A percentile compares a stretch with the other conserved stretches of the same genome.
Conservation (phyloP, 441 rosid genomes). For the Melastoma candidum region DNA sequence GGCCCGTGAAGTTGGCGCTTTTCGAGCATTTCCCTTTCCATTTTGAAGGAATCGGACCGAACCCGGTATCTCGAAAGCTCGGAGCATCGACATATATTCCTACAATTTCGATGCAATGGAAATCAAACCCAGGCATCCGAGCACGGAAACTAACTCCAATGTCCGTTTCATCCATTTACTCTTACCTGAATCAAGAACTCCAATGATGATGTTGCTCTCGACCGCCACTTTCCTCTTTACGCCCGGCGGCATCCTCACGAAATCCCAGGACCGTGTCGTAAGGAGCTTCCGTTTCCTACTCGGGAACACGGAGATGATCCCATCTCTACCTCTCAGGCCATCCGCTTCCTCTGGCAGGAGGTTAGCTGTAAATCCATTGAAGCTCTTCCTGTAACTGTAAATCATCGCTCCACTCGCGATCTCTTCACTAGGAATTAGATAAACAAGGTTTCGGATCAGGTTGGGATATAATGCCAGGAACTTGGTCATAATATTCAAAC, state of each 20-base stretch:
- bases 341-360: slow-evolving; percentile 68
- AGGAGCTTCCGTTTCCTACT: slow-evolving; percentile 52
- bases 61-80: slow-evolving; percentile 52
- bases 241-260: slow-evolving; percentile 40
- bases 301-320: slow-evolving; percentile 68
- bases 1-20: slow-evolving; percentile 61
- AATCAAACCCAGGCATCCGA: too few species aligned
- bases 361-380: slow-evolving; percentile 73
- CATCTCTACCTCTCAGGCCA: slow-evolving; percentile 42
- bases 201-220: slow-evolving; percentile 53
- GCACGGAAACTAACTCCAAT: too few species aligned
- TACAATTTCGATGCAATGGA: slow-evolving; percentile 7
- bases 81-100: slow-evolving; percentile 63
- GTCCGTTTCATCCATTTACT: too few species aligned
- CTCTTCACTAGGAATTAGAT: slow-evolving; percentile 31
- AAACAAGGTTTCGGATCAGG: neutral
- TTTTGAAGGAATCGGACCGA: slow-evolving; percentile 53
- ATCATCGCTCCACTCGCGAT: slow-evolving; percentile 45
- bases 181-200: slow-evolving; percentile 68
- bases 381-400: slow-evolving; percentile 56
- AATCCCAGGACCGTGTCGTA: slow-evolving; percentile 89
- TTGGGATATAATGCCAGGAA: neutral
- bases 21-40: slow-evolving; percentile 73
- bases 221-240: slow-evolving; percentile 15
- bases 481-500: neutral